Evolutionary conservation across 2,329 filamentous ascomycete genomes (phyloP).

Genomic region (Colletotrichum truncatum): DNA sequence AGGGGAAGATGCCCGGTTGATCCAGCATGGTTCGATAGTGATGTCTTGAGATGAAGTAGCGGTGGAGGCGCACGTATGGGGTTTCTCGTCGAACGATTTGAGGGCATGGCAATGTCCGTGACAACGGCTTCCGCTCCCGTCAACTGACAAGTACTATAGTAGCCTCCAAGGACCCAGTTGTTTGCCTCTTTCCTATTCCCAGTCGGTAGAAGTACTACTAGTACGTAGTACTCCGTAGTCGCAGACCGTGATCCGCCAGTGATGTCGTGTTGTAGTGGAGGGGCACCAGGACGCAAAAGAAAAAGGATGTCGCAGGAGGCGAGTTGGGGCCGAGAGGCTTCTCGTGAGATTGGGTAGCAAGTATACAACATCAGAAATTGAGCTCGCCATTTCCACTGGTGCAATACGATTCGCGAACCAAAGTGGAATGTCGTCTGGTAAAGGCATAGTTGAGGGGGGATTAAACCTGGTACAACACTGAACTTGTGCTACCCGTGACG

Average conservation of each 20-base stretch:
- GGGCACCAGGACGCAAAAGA: slow-evolving; percentile 2
- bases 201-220: too few species aligned
- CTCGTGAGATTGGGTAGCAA: not conserved
- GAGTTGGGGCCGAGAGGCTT: not conserved
- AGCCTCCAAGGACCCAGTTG: not conserved
- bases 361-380: slow-evolving; percentile 1
- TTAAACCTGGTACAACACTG: not conserved
- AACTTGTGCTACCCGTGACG: not conserved
- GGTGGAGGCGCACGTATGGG: slow-evolving; percentile 21
- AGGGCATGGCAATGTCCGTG: slow-evolving; percentile 3
- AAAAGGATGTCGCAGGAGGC: not conserved
- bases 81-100: not conserved
- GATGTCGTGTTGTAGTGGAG: not conserved
- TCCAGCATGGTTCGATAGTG: slow-evolving; percentile 13
- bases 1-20: not conserved
- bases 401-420: slow-evolving; percentile 14
- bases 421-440: not conserved
- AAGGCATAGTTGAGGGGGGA: not conserved
- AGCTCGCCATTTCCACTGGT: slow-evolving; percentile 6
- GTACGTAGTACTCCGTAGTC: too few species aligned
- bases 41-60: slow-evolving; percentile 12
- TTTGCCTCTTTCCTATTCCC: not conserved
- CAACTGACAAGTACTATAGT: not conserved
- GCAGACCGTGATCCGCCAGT: not conserved
- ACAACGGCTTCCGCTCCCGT: not conserved